Percentiles rank a stretch among this genome's conserved stretches.
These are phyloP conservation scores for Aspergillus incahuasiensis DNA, from an alignment of 495 filamentous ascomycete species.

Conservation along the genomic window DNA sequence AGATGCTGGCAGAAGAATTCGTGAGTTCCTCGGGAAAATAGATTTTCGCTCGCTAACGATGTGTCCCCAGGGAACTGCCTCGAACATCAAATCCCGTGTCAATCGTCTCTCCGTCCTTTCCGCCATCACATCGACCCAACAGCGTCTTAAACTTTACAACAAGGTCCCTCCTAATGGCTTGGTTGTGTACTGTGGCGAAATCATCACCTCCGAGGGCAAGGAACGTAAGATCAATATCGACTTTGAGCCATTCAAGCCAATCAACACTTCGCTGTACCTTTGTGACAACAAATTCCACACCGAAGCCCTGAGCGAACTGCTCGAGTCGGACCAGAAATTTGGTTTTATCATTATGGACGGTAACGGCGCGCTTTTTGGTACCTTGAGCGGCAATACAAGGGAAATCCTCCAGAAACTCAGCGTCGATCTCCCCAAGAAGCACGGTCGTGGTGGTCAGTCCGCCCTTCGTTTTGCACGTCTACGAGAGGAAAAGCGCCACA, in stretches of 20 bases:
- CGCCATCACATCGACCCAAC: constrained; percentile 97
- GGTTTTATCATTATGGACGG: constrained; percentile 99
- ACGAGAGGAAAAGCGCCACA: constrained; percentile 99
- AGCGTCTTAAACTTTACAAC: constrained; percentile 96
- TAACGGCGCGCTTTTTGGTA: constrained; percentile 95
- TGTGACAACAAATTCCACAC: constrained; percentile 99
- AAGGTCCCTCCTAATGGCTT: constrained; percentile 97
- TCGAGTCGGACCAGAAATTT: constrained; percentile 98
- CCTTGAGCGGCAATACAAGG: constrained; percentile 91
- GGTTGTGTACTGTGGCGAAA: constrained; percentile 99
- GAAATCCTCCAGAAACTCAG: constrained; percentile 97
- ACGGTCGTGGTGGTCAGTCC: constrained; percentile 98
- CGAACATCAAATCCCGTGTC: constrained; percentile 98
- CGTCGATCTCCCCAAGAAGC: constrained; percentile 98
- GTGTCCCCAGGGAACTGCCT: constrained; percentile 75
- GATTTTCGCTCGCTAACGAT: no score
- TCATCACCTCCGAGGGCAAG: constrained; percentile 96
- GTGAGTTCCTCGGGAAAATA: no score
- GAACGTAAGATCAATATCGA: constrained; percentile 99
- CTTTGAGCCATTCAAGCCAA: constrained; percentile 99
- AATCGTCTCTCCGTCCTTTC: constrained; percentile 96
- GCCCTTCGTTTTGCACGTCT: constrained; percentile 98
- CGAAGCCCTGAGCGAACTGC: constrained; percentile 89
- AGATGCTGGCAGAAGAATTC: constrained; percentile 99
- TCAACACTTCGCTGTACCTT: constrained; percentile 97